Percentiles rank a stretch among this genome's conserved stretches.
Conservation (phyloP, 257 asterid genomes). For the Buddleja alternifolia region DNA sequence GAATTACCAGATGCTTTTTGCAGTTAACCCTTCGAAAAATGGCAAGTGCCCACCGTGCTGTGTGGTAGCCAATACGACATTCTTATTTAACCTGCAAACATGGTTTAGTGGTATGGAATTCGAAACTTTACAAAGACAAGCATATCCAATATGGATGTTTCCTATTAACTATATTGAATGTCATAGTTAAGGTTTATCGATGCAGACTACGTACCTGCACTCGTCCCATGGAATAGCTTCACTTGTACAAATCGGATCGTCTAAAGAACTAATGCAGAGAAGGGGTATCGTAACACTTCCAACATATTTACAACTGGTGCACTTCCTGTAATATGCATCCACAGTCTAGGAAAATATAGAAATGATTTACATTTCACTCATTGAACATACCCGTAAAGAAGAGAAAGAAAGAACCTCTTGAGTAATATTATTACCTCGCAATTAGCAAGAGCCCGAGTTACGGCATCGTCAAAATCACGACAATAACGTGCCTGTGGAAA, state of each 20-base stretch:
- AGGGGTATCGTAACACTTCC: slow-evolving; percentile 84
- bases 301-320: slow-evolving; percentile 70
- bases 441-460: slow-evolving; percentile 62
- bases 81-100: slow-evolving; percentile 57
- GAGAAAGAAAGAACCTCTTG: slow-evolving; percentile 11
- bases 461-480: slow-evolving; percentile 63
- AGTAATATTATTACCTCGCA: slow-evolving; percentile 47
- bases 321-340: slow-evolving; percentile 78
- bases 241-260: slow-evolving; percentile 89
- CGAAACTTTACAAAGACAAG: too few relatives aligned
- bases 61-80: slow-evolving; percentile 66
- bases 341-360: slow-evolving; percentile 54
- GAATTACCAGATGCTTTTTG: slow-evolving; percentile 64
- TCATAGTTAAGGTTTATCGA: background rate
- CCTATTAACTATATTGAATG: too few relatives aligned
- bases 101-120: too few relatives aligned
- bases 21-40: slow-evolving; percentile 70
- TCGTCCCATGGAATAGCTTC: slow-evolving; percentile 99
- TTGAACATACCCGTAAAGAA: background rate
- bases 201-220: slow-evolving; percentile 52
- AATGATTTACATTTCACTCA: background rate
- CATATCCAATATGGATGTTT: too few relatives aligned
- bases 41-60: slow-evolving; percentile 79
- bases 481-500: slow-evolving; percentile 49
- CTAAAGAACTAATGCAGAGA: slow-evolving; percentile 80